phyloP scores from a whole-genome alignment of 1,139 yeast genomes.

The Nakaseomyces glabratus region DNA sequence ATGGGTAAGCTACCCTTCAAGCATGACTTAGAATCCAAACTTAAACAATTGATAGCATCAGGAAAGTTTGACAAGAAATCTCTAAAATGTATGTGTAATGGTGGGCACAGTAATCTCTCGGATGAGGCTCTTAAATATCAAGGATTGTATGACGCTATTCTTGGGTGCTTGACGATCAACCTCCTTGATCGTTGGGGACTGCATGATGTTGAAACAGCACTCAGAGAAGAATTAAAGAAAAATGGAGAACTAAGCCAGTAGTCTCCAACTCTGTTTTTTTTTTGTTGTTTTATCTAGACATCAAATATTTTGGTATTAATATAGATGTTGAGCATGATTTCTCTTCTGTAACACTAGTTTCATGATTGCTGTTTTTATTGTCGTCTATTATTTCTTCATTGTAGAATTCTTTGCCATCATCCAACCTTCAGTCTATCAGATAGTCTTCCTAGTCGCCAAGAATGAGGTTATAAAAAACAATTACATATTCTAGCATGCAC shows the following conservation, averaged over 20 bases:
- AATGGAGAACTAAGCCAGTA: slow-evolving; percentile 8
- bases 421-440: no score
- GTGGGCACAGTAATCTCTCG: slow-evolving; percentile 9
- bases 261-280: background rate
- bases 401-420: no score
- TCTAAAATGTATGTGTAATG: slow-evolving; percentile 31
- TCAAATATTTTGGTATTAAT: background rate
- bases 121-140: slow-evolving; percentile 14
- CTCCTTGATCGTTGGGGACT: slow-evolving; percentile 45
- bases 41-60: slow-evolving; percentile 61
- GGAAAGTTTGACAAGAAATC: slow-evolving; percentile 49
- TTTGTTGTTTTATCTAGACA: background rate
- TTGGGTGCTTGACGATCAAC: slow-evolving; percentile 48
- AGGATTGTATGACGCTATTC: slow-evolving; percentile 39
- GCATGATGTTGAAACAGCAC: slow-evolving; percentile 16
- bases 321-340: no score
- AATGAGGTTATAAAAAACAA: no score
- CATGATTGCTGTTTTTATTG: no score
- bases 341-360: no score
- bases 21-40: slow-evolving; percentile 71
- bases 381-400: no score
- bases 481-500: no score
- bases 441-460: no score
- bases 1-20: slow-evolving; percentile 74
- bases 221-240: slow-evolving; percentile 18